These are phyloP conservation scores for Encephalitozoon hellem DNA, from an alignment of 371 early-diverging fungal species.

Conservation along the genomic window DNA sequence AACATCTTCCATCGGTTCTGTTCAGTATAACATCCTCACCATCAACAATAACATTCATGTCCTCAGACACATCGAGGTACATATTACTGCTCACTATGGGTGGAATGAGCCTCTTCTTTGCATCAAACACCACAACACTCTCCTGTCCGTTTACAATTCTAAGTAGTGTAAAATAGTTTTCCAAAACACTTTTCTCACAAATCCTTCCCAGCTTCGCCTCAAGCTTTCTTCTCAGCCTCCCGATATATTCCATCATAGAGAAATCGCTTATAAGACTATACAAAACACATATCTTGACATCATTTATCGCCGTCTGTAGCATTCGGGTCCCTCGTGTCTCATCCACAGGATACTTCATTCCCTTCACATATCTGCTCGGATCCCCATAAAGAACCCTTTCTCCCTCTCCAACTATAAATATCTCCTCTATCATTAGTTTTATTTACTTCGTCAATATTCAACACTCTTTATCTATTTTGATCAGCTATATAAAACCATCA, in stretches of 20 bases:
- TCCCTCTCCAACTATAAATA: conserved; percentile 18
- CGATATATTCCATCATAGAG: neutral
- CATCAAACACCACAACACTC: neutral
- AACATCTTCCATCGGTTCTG: neutral
- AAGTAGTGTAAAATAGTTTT: conserved; percentile 14
- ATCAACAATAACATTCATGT: neutral
- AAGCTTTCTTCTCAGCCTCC: neutral
- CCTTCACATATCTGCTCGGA: neutral
- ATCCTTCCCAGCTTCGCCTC: neutral
- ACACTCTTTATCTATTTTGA: neutral
- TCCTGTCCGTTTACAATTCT: neutral
- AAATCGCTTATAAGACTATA: conserved; percentile 5
- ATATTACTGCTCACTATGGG: neutral
- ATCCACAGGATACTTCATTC: neutral
- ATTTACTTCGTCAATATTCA: neutral
- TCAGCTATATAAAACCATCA: neutral
- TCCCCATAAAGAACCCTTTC: conserved; percentile 10
- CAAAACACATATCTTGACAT: conserved; percentile 3
- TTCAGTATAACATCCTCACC: neutral
- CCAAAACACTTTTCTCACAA: neutral
- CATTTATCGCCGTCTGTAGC: neutral
- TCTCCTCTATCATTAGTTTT: conserved; percentile 24
- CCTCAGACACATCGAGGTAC: conserved; percentile 23
- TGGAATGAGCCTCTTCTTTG: neutral
- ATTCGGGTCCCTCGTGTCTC: neutral